phyloP scores from a whole-genome alignment of 139 green algal genomes.

The Marvania coccoides region DNA sequence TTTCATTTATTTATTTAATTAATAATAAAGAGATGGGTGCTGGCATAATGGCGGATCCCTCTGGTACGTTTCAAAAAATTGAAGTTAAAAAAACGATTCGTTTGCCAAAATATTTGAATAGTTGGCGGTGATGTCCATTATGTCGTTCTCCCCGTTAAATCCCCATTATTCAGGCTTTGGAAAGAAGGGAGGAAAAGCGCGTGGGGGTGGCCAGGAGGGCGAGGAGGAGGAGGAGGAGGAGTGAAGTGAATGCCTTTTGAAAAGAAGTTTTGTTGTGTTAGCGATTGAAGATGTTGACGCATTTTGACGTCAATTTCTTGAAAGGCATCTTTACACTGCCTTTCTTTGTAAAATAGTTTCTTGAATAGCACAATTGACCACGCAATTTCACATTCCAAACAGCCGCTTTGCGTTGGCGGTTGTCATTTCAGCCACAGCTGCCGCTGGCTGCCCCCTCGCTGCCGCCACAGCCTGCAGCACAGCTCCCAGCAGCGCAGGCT shows the following conservation, averaged over 20 bases:
- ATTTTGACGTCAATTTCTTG: no score
- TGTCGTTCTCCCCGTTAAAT: not conserved
- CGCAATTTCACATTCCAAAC: conserved; percentile 23
- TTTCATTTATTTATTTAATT: no score
- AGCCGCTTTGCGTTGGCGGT: conserved; percentile 30
- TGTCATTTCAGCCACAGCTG: conserved; percentile 25
- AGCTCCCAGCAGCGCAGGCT: conserved; percentile 61
- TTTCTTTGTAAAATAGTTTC: no score
- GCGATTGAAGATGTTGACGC: no score
- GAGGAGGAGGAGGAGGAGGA: not conserved
- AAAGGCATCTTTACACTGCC: no score
- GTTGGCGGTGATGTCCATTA: not conserved
- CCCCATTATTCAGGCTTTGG: not conserved
- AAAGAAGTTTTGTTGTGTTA: no score
- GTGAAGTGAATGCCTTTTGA: not conserved
- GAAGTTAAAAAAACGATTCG: no score
- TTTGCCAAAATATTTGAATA: no score
- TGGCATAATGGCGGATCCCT: not conserved
- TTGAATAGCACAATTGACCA: not conserved
- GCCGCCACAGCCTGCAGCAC: conserved; percentile 48
- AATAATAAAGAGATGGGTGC: not conserved
- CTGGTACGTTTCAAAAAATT: no score
- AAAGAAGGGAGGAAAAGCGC: not conserved
- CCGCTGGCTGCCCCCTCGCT: conserved; percentile 21
- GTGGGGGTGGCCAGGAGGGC: not conserved